phyloP scores from a whole-genome alignment of 495 filamentous ascomycete species.

The Wilcoxina mikolae region DNA sequence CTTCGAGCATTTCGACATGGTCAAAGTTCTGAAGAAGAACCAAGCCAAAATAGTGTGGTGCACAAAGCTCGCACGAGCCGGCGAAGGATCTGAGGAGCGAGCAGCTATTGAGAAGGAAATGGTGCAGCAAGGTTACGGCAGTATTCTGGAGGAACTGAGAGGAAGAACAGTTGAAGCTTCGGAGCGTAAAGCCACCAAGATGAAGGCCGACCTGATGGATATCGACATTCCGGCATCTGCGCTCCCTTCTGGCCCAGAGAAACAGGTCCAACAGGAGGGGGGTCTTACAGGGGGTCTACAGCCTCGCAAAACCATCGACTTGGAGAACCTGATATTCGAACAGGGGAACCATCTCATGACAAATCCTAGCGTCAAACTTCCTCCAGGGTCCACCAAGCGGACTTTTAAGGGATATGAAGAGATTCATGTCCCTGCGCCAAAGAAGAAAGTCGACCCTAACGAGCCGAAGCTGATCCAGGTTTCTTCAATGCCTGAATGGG shows the following conservation, averaged over 20 bases:
- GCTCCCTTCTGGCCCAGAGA: slow-evolving; percentile 29
- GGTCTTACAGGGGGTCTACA: slow-evolving; percentile 72
- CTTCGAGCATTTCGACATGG: slow-evolving; percentile 87
- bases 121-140: slow-evolving; percentile 67
- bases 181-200: slow-evolving; percentile 51
- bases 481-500: slow-evolving; percentile 83
- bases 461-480: slow-evolving; percentile 67
- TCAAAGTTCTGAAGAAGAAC: slow-evolving; percentile 83
- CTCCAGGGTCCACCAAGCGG: slow-evolving; percentile 84
- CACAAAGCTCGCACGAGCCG: slow-evolving; percentile 69
- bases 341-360: slow-evolving; percentile 99
- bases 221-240: slow-evolving; percentile 54
- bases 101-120: slow-evolving; percentile 75
- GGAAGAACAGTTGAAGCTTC: slow-evolving; percentile 43
- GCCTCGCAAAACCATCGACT: slow-evolving; percentile 71
- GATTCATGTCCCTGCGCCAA: slow-evolving; percentile 87
- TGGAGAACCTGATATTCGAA: slow-evolving; percentile 93
- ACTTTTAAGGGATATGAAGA: slow-evolving; percentile 98
- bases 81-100: slow-evolving; percentile 64
- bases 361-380: slow-evolving; percentile 86
- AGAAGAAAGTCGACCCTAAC: slow-evolving; percentile 61
- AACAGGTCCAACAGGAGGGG: slow-evolving; percentile 43
- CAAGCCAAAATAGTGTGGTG: slow-evolving; percentile 89
- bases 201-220: slow-evolving; percentile 79
- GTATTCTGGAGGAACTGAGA: slow-evolving; percentile 72